Conservation (phyloP, 306 rosid species). For the Castanopsis chinensis region DNA sequence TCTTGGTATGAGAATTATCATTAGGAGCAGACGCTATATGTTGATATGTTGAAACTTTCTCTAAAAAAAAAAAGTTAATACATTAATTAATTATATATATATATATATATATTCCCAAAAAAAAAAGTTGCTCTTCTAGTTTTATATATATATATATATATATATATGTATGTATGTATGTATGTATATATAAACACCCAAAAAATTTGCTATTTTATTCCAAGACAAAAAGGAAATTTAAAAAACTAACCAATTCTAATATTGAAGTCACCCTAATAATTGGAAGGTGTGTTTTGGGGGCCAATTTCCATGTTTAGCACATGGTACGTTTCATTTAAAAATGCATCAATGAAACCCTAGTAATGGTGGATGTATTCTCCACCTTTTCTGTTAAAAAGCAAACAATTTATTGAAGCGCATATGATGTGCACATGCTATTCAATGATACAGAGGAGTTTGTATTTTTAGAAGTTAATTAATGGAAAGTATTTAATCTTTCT, state of each 20-base stretch:
- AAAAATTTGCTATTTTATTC: no score
- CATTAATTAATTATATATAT: no score
- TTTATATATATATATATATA: no score
- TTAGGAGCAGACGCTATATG: no score
- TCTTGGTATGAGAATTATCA: no score
- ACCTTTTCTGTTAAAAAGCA: not conserved
- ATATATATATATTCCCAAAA: no score
- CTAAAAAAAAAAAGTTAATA: no score
- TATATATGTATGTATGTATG: no score
- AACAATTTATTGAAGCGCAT: not conserved
- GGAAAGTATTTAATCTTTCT: not conserved
- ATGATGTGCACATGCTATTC: constrained; percentile 21
- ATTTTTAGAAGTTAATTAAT: not conserved
- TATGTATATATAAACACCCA: no score
- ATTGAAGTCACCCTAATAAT: not conserved
- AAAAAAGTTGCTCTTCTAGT: no score
- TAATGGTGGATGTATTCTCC: not conserved
- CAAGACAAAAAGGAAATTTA: no score
- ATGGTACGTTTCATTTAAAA: not conserved
- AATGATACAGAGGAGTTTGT: constrained; percentile 18
- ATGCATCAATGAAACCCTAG: not conserved
- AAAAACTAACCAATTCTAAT: not conserved
- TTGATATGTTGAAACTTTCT: no score
- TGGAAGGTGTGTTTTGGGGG: not conserved
- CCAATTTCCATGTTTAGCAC: constrained; percentile 13